These are phyloP conservation scores for Hericium erinaceus DNA, from an alignment of 768 basidiomycete genomes.

Conservation along the genomic window DNA sequence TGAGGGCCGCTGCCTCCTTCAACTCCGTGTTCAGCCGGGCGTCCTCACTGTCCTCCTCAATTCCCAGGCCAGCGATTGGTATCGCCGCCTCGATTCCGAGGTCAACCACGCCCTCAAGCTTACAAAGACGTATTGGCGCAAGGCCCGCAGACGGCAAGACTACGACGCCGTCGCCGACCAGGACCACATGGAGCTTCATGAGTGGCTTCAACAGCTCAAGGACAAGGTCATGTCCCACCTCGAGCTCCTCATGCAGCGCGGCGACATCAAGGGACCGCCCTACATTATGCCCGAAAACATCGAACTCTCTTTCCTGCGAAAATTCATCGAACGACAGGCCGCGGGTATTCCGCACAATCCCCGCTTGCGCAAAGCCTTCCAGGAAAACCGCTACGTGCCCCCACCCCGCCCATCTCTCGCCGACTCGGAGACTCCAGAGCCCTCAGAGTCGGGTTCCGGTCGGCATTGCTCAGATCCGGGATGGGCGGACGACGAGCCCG, in stretches of 20 bases:
- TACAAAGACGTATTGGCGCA: slow-evolving; percentile 83
- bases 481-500: slow-evolving; percentile 8
- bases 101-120: slow-evolving; percentile 75
- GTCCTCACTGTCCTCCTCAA: slow-evolving; percentile 70
- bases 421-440: slow-evolving; percentile 9
- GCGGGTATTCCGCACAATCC: slow-evolving; percentile 74
- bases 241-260: slow-evolving; percentile 80
- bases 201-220: slow-evolving; percentile 81
- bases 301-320: slow-evolving; percentile 69
- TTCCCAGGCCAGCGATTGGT: slow-evolving; percentile 75
- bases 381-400: slow-evolving; percentile 6
- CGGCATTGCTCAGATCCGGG: slow-evolving; percentile 8
- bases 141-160: slow-evolving; percentile 66
- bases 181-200: slow-evolving; percentile 83
- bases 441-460: slow-evolving; percentile 11
- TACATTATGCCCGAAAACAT: slow-evolving; percentile 74
- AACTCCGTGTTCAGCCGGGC: slow-evolving; percentile 75
- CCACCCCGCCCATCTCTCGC: slow-evolving; percentile 3
- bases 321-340: slow-evolving; percentile 74
- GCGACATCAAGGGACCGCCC: slow-evolving; percentile 77
- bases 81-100: slow-evolving; percentile 66
- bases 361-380: slow-evolving; percentile 40
- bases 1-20: slow-evolving; percentile 69
- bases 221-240: slow-evolving; percentile 86
- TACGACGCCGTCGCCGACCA: slow-evolving; percentile 80